phyloP scores from a whole-genome alignment of 495 filamentous ascomycete genomes.

The Tuber aestivum region DNA sequence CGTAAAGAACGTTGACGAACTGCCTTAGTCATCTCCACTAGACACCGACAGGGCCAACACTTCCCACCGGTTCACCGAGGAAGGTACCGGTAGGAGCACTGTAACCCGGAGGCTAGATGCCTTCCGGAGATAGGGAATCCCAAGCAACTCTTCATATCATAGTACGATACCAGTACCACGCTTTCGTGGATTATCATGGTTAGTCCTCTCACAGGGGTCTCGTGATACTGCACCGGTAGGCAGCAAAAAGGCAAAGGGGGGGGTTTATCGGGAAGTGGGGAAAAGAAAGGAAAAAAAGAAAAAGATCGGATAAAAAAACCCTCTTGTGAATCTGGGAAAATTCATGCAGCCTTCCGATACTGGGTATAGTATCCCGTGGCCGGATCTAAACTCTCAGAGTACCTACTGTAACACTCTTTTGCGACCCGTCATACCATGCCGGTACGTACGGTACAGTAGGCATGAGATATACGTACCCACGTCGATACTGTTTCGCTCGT shows the following conservation, averaged over 20 bases:
- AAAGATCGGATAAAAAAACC: conserved; percentile 2
- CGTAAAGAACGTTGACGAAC: too few relatives aligned
- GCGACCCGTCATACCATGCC: neutral
- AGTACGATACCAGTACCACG: neutral
- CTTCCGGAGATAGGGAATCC: too few relatives aligned
- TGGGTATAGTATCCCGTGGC: neutral
- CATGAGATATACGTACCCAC: neutral
- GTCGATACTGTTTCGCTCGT: neutral
- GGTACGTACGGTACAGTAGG: neutral
- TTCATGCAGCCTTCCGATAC: neutral
- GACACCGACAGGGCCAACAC: too few relatives aligned
- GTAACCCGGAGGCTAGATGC: too few relatives aligned
- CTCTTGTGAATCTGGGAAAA: neutral
- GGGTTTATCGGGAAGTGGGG: neutral
- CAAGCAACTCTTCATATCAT: too few relatives aligned
- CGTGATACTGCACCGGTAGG: too few relatives aligned
- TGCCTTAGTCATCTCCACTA: too few relatives aligned
- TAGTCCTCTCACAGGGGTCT: too few relatives aligned
- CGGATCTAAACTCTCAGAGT: neutral
- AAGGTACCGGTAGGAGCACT: too few relatives aligned
- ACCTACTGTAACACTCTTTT: neutral
- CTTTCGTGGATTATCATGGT: too few relatives aligned
- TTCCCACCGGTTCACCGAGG: too few relatives aligned
- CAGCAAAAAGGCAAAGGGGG: neutral
- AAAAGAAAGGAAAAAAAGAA: neutral